phyloP scores from a whole-genome alignment of 2,329 filamentous ascomycete species.

The Cadophora gregata region DNA sequence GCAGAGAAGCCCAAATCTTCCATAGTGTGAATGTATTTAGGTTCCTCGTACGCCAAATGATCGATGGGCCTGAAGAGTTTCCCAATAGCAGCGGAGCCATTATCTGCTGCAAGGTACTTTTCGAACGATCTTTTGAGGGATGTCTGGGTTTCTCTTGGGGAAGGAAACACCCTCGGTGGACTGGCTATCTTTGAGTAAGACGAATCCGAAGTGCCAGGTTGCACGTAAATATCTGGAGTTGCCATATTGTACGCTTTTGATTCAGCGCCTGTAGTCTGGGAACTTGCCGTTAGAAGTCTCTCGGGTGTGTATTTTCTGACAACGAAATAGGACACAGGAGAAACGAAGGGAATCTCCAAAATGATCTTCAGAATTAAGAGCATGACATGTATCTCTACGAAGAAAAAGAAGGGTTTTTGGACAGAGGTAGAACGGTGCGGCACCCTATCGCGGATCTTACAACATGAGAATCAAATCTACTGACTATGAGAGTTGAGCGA shows the following conservation, averaged over 20 bases:
- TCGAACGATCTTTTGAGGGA: conserved; percentile 43
- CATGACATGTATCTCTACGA: background rate
- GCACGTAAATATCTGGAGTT: conserved; percentile 36
- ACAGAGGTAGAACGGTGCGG: background rate
- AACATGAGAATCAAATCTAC: background rate
- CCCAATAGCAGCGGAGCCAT: conserved; percentile 36
- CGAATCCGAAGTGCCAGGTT: conserved; percentile 36
- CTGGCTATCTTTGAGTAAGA: conserved; percentile 38
- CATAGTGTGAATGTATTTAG: conserved; percentile 62
- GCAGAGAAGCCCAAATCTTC: conserved; percentile 63
- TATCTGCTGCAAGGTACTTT: conserved; percentile 43
- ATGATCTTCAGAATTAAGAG: background rate
- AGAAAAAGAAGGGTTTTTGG: background rate
- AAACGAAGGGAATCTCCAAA: background rate
- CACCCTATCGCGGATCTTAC: too few relatives aligned
- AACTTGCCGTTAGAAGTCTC: background rate
- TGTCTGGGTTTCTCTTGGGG: conserved; percentile 41
- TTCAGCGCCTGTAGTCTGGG: background rate
- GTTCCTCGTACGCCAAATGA: conserved; percentile 60
- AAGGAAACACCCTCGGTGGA: conserved; percentile 36
- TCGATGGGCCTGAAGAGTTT: conserved; percentile 57
- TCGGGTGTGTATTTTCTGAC: background rate
- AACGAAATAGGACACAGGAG: background rate
- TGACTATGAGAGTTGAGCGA: background rate
- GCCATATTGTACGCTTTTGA: conserved; percentile 34